Evolutionary conservation across 106 monocot genomes (phyloP).

Genomic region (Platanthera guangdongensis): DNA sequence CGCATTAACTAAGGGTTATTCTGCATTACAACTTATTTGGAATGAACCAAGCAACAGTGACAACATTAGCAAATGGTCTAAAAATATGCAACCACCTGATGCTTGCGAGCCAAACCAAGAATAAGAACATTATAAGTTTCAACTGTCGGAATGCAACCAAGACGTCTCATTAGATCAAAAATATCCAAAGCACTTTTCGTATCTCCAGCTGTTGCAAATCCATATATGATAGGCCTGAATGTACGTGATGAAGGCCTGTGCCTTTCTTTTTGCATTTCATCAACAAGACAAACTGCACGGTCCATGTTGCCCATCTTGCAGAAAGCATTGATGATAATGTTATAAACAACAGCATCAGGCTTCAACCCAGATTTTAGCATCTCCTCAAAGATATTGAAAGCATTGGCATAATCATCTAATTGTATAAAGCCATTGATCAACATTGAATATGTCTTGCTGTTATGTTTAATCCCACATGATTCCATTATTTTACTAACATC

Average conservation of each 20-base stretch:
- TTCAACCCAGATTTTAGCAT: constrained; percentile 63
- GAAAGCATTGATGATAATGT: constrained; percentile 85
- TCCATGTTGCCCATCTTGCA: constrained; percentile 94
- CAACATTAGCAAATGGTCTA: not conserved
- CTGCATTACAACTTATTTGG: not conserved
- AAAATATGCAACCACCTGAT: constrained; percentile 40
- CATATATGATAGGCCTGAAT: constrained; percentile 85
- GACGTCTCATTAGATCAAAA: constrained; percentile 76
- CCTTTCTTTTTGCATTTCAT: constrained; percentile 79
- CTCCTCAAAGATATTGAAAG: constrained; percentile 84
- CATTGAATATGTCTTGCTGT: constrained; percentile 93
- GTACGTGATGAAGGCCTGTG: constrained; percentile 70
- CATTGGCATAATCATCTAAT: constrained; percentile 87
- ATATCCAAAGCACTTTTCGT: constrained; percentile 65
- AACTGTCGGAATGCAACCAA: constrained; percentile 80
- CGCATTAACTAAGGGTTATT: not conserved
- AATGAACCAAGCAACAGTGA: not conserved
- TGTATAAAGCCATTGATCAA: constrained; percentile 88
- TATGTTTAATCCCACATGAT: constrained; percentile 77
- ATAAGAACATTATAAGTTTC: constrained; percentile 89
- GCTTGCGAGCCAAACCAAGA: constrained; percentile 69
- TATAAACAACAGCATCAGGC: constrained; percentile 83
- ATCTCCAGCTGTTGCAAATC: constrained; percentile 71
- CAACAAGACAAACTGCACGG: constrained; percentile 60
- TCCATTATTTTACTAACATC: constrained; percentile 68